These are phyloP conservation scores for Kodamaea jinghongensis DNA, from an alignment of 805 yeast species.

Conservation along the genomic window DNA sequence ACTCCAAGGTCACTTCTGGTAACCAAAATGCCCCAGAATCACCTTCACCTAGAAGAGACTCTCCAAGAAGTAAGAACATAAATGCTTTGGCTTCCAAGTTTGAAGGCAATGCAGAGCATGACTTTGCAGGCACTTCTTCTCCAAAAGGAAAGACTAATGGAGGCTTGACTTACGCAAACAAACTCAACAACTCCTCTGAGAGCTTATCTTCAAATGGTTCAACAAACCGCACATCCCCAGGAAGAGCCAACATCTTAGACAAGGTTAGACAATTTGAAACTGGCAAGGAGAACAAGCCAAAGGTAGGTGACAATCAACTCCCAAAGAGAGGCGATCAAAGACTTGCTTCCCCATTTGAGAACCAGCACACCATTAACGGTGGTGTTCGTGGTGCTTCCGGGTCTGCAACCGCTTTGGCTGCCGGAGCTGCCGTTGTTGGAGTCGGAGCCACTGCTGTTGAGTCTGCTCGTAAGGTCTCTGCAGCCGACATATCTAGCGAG, in stretches of 20 bases:
- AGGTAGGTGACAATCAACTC: no score
- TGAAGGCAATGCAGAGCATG: conserved; percentile 12
- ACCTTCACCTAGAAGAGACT: conserved; percentile 6
- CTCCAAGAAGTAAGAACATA: conserved; percentile 17
- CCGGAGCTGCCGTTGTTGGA: neutral
- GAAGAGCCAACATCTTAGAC: conserved; percentile 29
- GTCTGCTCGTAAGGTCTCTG: no score
- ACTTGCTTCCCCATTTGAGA: conserved; percentile 5
- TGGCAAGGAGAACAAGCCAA: no score
- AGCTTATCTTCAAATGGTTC: conserved; percentile 16
- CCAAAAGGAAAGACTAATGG: neutral
- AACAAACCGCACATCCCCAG: conserved; percentile 19
- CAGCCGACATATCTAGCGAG: no score
- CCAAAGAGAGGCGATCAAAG: conserved; percentile 4
- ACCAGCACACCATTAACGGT: conserved; percentile 6
- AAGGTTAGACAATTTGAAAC: conserved; percentile 36
- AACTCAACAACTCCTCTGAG: conserved; percentile 20
- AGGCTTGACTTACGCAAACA: conserved; percentile 15
- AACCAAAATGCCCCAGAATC: neutral
- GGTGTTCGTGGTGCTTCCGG: conserved; percentile 3
- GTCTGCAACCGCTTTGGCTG: neutral
- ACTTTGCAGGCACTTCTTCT: neutral
- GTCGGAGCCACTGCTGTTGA: conserved; percentile 9
- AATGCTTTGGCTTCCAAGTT: conserved; percentile 23
- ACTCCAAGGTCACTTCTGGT: neutral